Base-by-base conservation (phyloP, 352 stramenopile genomes). In the Globisporangium spinosum region DNA sequence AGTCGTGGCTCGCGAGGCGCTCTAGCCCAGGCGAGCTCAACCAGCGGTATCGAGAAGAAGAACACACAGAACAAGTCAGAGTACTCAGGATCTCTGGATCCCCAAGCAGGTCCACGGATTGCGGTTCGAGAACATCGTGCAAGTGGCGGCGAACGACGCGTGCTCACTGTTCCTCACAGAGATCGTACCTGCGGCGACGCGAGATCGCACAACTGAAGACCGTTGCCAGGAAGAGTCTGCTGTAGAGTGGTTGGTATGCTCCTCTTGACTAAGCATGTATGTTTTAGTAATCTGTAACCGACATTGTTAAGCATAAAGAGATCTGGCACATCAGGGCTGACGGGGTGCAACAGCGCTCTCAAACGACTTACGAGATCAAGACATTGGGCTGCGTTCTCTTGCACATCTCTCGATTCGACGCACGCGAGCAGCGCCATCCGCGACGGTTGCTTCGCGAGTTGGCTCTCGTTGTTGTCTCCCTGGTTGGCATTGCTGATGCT, bases 111-210 rank as follows among this genome's bases (percentile, higher is more conserved):
- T 91, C 8, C 71, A 72, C 0, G 76, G 77, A 1, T 56, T 93
- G 27, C 71, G 72, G 2, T 90, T 88, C 65, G 80, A 90, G 22
- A 64, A 62, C 7, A 75, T 93, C 23, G 71, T 75, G 2, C 65
- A 80, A 15, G 80, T 76, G 13, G 80, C 74, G 1, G 83, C 83
- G 20, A 91, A 80, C 45, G 83, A 93, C 63, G 64, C 77, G 7
- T 79, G 80, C 35, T 89, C 85, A 1, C 65, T 84, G 5, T 79
- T 90, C 47, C 62, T 91, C 3, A 85, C 70, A 8, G 81, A 91
- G 64, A 78, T 76, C 12, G 65, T 89, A 13, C 3, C 72, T 0
- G 23, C 73, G 1, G 0, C 75, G 80, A 0, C 77, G 75, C 53
- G 75, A 88, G 60, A 68, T 90, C 32, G 58, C 76, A 2, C 80